Base-by-base conservation (phyloP, 495 filamentous ascomycete species). In the Melanomma pulvis-pyrius region DNA sequence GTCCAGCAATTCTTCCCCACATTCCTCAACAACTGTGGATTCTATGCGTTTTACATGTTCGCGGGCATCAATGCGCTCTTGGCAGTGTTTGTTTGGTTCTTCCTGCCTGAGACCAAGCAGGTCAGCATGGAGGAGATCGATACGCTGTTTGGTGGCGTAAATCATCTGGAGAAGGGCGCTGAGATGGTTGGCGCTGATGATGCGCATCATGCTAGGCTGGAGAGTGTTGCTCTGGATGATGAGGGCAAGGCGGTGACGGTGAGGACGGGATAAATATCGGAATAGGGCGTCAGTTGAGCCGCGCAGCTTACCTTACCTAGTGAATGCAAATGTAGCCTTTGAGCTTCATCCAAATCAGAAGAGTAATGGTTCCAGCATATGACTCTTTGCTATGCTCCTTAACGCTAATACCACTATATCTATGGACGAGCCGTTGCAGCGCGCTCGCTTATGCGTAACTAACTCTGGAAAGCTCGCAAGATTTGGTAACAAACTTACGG, bases 31-130 rank as follows among this genome's bases (percentile, higher is more conserved):
- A 82, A 86, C 71, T 74, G 77, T 41, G 84, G 84, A 24, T 82
- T 87, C 69, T 81, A 80, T 62, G 78, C 79, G 0, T 83, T 82
- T 65, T 82, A 82, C 71, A 76, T 83, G 71, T 82, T 83, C 62
- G 80, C 78, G 0, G 79, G 80, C 12, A 80, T 83, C 51, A 86
- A 87, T 67, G 74, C 84, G 63, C 59, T 85, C n/a, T 78, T 86
- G 25, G 87, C 87, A 1, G 77, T 79, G n/a, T 93, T 92, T 64
- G 83, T 91, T 44, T 91, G 79, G 79, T 90, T 89, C 78, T 86
- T 87, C 61, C 83, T 92, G 32, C 89, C 88, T 0, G 88, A 91
- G 79, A 91, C 88, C 1, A 91, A 90, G 78, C 76, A 87, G 46
- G 79, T 90, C 19, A 73, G 83, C 28, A 79, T 90, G 7, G 86